Evolutionary conservation across 805 yeast species (phyloP), one percentile per base, ranked within the genome.

Genomic region (Candida ortonii): DNA sequence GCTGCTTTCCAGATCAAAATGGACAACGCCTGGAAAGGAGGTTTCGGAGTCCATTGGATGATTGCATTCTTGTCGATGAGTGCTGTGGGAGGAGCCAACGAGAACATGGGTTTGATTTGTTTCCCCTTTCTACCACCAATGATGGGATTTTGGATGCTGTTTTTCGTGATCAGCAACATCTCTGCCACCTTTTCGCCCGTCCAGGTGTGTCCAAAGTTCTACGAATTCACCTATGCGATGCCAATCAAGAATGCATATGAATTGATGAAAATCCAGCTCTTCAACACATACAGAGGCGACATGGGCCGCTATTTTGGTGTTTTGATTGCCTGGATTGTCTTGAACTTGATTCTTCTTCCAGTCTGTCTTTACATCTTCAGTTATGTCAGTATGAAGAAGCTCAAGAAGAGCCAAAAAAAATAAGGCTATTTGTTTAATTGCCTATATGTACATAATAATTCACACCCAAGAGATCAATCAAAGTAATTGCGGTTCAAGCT

Each of bases 11-110:
- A 81, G 49, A 68, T 81, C 19, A 72, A 76, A 47, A 72, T 80
- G 53, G 68, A 73, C 10, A 49, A 34, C 3, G 61, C 84, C 0
- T 83, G 76, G 62, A 65, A 59, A 19, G 74, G 78, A 7, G 94
- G 94, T 0, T 84, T 84, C 57, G 69, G 84, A 24, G 78, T 84
- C 1, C 73, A 72, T 43, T 85, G 94, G 94, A 70, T 80, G 74
- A 46, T 77, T 21, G 68, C 78, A 6, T 84, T 64, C 54, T 46
- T 84, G 31, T 72, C 85, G 6, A 78, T 84, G 85, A 62, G 77
- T 43, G 85, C 89, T 1, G 81, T 83, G 22, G 94, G 94, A 39
- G 75, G 82, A 27, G 78, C 81, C 19, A 81, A 79, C 51, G 93
- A 84, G 57, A 75, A 80, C 42, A 61, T 72, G 47, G 77, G 78